phyloP scores from a whole-genome alignment of 805 yeast genomes.

The Isabelozyma gotoi region DNA sequence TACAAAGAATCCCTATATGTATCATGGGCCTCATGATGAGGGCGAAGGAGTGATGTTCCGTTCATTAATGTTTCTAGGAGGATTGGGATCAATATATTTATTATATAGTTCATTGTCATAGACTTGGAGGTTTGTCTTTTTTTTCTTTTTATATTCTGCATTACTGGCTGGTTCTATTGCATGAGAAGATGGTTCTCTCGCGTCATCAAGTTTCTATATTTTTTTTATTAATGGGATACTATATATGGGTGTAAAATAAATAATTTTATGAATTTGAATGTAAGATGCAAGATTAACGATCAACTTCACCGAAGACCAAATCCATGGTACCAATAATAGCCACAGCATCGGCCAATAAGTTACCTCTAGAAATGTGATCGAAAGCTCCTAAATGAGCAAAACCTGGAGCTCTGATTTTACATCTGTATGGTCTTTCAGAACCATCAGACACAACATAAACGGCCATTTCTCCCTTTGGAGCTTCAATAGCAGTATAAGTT shows the following conservation, averaged over 20 bases:
- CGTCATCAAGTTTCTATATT: not conserved
- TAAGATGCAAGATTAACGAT: conserved; percentile 52
- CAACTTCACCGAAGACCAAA: conserved; percentile 92
- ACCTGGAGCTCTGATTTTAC: conserved; percentile 94
- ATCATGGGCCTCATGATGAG: conserved; percentile 28
- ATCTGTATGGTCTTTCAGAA: conserved; percentile 84
- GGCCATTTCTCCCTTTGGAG: conserved; percentile 95
- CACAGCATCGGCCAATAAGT: conserved; percentile 86
- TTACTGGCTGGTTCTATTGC: conserved; percentile 1
- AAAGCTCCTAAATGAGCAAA: conserved; percentile 88
- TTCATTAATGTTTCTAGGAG: conserved; percentile 26
- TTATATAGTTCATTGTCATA: conserved; percentile 17
- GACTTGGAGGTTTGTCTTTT: no score
- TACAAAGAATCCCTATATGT: conserved; percentile 29
- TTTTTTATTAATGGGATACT: not conserved
- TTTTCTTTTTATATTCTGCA: conserved; percentile 1
- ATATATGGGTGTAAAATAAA: not conserved
- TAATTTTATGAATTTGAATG: not conserved
- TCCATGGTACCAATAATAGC: conserved; percentile 96
- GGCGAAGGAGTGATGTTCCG: conserved; percentile 17
- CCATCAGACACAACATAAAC: conserved; percentile 89
- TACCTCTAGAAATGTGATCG: conserved; percentile 83
- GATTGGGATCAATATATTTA: conserved; percentile 29
- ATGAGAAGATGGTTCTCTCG: not conserved
- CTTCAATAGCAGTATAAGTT: conserved; percentile 88